These are phyloP conservation scores for Verticillium klebahnii DNA, from an alignment of 2,329 filamentous ascomycete species.

Conservation along the genomic window DNA sequence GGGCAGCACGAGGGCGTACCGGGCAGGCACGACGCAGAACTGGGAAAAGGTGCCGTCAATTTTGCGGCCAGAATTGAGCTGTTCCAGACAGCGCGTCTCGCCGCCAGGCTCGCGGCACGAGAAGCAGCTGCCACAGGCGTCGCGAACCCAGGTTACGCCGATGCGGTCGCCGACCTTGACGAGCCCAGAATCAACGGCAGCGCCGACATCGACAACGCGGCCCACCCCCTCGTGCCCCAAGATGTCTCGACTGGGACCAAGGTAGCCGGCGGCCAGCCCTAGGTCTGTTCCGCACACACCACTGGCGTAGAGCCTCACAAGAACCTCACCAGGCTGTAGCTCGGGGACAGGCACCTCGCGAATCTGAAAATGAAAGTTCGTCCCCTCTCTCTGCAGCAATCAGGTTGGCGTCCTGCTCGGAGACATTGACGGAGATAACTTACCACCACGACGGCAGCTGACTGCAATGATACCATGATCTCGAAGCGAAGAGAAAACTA, in stretches of 20 bases:
- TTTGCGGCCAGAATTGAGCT: slow-evolving; percentile 25
- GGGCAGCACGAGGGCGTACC: slow-evolving; percentile 27
- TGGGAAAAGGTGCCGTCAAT: slow-evolving; percentile 35
- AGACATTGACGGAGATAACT: not conserved
- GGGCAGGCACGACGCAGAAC: slow-evolving; percentile 27
- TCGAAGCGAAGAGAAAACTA: no score
- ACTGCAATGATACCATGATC: not conserved
- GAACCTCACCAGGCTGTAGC: slow-evolving; percentile 18
- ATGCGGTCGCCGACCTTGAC: slow-evolving; percentile 28
- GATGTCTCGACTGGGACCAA: slow-evolving; percentile 27
- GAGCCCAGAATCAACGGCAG: slow-evolving; percentile 18
- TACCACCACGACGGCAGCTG: not conserved
- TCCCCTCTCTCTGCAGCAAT: not conserved
- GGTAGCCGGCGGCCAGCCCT: slow-evolving; percentile 28
- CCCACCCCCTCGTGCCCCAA: slow-evolving; percentile 42
- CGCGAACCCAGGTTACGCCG: slow-evolving; percentile 33
- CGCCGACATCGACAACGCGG: slow-evolving; percentile 29
- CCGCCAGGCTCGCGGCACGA: slow-evolving; percentile 24
- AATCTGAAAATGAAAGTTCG: not conserved
- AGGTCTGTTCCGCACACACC: slow-evolving; percentile 35
- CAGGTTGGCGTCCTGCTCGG: not conserved
- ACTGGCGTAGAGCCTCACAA: slow-evolving; percentile 28
- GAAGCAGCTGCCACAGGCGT: slow-evolving; percentile 28
- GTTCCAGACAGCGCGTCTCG: slow-evolving; percentile 29
- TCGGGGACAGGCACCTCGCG: not conserved